phyloP scores from a whole-genome alignment of 2,329 filamentous ascomycete species.

The Pyricularia sp. region DNA sequence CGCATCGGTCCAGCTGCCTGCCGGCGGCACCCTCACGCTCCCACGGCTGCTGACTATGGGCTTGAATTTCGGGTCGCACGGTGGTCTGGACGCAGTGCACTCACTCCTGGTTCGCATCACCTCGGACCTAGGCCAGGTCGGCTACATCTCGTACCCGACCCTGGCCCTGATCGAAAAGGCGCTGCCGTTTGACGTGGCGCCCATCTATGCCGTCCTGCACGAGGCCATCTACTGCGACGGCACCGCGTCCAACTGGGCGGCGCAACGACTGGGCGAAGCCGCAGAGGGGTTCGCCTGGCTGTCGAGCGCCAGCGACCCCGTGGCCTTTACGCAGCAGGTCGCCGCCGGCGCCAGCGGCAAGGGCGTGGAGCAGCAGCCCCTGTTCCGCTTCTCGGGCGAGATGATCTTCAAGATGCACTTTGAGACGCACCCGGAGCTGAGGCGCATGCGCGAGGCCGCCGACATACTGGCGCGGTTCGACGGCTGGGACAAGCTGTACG shows the following conservation, averaged over 20 bases:
- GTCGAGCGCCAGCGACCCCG: conserved; percentile 4
- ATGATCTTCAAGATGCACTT: conserved; percentile 89
- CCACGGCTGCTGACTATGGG: conserved; percentile 70
- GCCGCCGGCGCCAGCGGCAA: conserved; percentile 1
- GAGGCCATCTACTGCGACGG: conserved; percentile 80
- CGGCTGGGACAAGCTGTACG: conserved; percentile 71
- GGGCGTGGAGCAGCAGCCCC: conserved; percentile 26
- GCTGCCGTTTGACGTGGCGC: conserved; percentile 62
- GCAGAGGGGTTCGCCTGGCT: conserved; percentile 44
- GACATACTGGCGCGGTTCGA: conserved; percentile 57
- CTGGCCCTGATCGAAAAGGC: conserved; percentile 59
- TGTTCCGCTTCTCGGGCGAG: conserved; percentile 78
- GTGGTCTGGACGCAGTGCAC: conserved; percentile 68
- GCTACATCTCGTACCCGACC: conserved; percentile 64
- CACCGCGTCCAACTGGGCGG: conserved; percentile 65
- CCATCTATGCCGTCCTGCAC: conserved; percentile 81
- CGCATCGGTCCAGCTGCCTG: conserved; percentile 51
- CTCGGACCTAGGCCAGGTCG: conserved; percentile 66
- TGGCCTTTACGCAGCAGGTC: background rate
- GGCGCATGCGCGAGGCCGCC: conserved; percentile 57
- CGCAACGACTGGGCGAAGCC: conserved; percentile 49
- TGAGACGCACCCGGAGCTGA: conserved; percentile 67
- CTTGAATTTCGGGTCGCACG: conserved; percentile 68
- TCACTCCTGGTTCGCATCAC: conserved; percentile 60
- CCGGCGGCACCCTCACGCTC: conserved; percentile 64